Base-by-base conservation (phyloP, 345 rosid species). In the Lumnitzera littorea region DNA sequence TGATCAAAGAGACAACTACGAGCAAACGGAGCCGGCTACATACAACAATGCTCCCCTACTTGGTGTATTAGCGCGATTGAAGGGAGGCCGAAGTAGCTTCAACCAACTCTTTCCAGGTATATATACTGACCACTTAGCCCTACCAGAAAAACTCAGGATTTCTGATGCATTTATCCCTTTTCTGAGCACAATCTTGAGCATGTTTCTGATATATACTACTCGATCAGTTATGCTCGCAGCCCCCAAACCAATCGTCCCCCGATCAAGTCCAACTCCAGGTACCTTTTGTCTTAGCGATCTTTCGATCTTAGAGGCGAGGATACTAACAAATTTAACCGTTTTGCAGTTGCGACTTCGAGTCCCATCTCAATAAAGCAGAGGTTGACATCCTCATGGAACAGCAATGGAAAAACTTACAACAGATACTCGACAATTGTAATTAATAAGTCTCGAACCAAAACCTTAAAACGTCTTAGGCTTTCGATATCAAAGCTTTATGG, bases 1-100 rank as follows among this genome's bases (percentile, higher is more conserved):
- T 50, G 99, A 95, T 53, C 73, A 81, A 62, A 86, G 99, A 69
- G 91, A 88, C 63, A 91, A 95, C 72, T 95, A 91, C 55, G 89
- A 95, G 70, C 99, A 95, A 71, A 91, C 99, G 9, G 99, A 95
- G 70, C 99, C 99, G 47, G 97, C 99, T 55, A 90, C 97, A 36
- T 95, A 95, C 74, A 95, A 91, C 77, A 95, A 95, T 71, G 97
- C 99, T 53, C 99, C 99, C 24, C 75, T 95, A 11, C 79, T 95
- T 13, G 99, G 99, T 46, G 75, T 91, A 59, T 74, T 95, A 73
- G 99, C 99, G 27, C 70, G 99, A 13, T 75, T 94, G 9, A 63
- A 69, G 56, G 84, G 82, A 51, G 97, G 92, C 17, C 88, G 75
- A 14, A 63, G 88, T 0, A 81, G 85, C 2, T 86, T 78, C 31